These are phyloP conservation scores for Alternaria novae-zelandiae DNA, from an alignment of 2,329 filamentous ascomycete genomes.

Conservation along the genomic window DNA sequence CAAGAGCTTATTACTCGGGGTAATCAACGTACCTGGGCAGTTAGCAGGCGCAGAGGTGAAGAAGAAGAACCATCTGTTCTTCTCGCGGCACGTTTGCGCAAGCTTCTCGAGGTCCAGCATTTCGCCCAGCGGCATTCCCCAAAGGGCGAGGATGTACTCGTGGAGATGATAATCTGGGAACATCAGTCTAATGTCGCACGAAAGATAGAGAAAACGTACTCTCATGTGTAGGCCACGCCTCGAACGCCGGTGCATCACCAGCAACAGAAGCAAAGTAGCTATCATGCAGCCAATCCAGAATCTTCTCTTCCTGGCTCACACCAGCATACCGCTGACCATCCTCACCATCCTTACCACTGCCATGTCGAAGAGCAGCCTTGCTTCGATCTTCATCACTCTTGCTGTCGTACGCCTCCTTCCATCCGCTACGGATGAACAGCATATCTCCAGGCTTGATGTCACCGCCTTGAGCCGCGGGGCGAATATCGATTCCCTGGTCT, in stretches of 20 bases:
- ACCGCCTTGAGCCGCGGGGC: conserved; percentile 59
- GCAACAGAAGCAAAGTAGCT: conserved; percentile 71
- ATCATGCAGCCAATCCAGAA: conserved; percentile 72
- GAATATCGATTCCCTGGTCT: conserved; percentile 68
- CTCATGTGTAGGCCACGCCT: conserved; percentile 65
- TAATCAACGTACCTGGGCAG: conserved; percentile 54
- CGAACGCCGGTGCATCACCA: conserved; percentile 68
- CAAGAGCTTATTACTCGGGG: background rate
- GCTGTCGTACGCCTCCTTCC: conserved; percentile 63
- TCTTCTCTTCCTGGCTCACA: conserved; percentile 60
- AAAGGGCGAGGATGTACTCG: conserved; percentile 47
- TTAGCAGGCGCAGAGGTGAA: conserved; percentile 67
- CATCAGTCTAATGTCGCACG: conserved; percentile 3
- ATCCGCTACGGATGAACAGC: conserved; percentile 69
- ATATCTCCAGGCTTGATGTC: conserved; percentile 68
- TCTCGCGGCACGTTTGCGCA: conserved; percentile 61
- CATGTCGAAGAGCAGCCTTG: conserved; percentile 53
- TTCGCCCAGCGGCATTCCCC: conserved; percentile 51
- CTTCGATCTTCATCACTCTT: conserved; percentile 46
- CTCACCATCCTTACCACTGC: conserved; percentile 44
- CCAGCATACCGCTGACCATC: conserved; percentile 57
- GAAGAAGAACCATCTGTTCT: conserved; percentile 66
- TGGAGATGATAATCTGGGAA: conserved; percentile 41
- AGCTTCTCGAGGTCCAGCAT: conserved; percentile 59
- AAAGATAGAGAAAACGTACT: conserved; percentile 14